Evolutionary conservation across 2,329 filamentous ascomycete genomes (phyloP), one percentile per base, ranked within the genome.

Genomic region (Cryoendolithus antarcticus): DNA sequence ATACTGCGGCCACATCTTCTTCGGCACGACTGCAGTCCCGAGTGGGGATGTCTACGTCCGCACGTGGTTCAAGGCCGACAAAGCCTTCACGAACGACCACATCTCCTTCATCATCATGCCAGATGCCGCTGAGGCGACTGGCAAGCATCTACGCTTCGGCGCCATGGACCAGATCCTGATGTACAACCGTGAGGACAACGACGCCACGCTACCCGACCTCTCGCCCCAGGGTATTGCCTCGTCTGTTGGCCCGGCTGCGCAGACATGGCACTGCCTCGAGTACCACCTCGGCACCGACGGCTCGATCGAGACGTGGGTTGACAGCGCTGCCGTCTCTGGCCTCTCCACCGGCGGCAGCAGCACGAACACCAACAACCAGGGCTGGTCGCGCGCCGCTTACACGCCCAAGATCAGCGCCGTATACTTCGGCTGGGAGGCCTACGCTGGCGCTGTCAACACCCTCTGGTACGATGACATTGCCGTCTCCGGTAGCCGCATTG

Each of bases 381-480:
- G 70, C 49, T 77, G 74, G 74, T 58, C 64, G 46, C 62, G 67
- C 36, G 54, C 45, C 28, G 37, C 32, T 4, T 53, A 64, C 41
- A 70, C 64, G 52, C 72, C 74, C 4, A 70, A 70, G 51, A 60
- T 74, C 39, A 69, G 68, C 0, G 72, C 53, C 6, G 60, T 77
- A 21, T 74, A 77, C 57, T 77, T 77, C 45, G 74, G 74, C 0
- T 77, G 74, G 74, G 74, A 78, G 62, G 71, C 67, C 4, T 78
- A 78, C 47, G 71, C 72, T 7, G 72, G 72, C 1, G 72, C 74
- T 43, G 58, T 62, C 2, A 77, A 77, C 55, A 78, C 74, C 2
- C 70, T 77, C 48, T 77, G 72, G 72, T 77, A 75, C 45, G 74
- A 78, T 47, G 74, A 78, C 49, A 65, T 77, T 46, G 64, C 58